phyloP scores from a whole-genome alignment of 2,329 filamentous ascomycete species.

The Eurotiales sp. region DNA sequence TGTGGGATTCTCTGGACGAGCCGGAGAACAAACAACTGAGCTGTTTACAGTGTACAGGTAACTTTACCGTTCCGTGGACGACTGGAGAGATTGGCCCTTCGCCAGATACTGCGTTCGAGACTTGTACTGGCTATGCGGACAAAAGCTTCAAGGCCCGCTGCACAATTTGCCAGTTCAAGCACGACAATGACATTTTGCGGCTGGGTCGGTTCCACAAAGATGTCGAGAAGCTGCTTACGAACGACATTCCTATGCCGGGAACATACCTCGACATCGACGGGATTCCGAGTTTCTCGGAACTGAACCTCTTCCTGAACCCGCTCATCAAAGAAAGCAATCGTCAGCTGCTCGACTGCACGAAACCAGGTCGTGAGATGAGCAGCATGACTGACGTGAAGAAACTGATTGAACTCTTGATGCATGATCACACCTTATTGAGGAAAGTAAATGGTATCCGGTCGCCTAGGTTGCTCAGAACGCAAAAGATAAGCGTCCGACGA shows the following conservation, averaged over 20 bases:
- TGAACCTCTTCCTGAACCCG: background rate
- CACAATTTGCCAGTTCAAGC: conserved; percentile 44
- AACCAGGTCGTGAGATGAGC: background rate
- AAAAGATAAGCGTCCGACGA: conserved; percentile 31
- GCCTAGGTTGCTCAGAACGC: conserved; percentile 16
- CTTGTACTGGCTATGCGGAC: conserved; percentile 33
- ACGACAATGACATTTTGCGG: conserved; percentile 59
- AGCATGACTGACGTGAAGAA: background rate
- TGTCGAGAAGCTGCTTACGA: conserved; percentile 44
- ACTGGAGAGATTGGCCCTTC: conserved; percentile 26
- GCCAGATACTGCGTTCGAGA: conserved; percentile 24
- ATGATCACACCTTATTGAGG: conserved; percentile 35
- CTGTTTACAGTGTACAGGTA: conserved; percentile 54
- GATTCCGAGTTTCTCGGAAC: conserved; percentile 30
- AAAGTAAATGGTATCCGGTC: conserved; percentile 34
- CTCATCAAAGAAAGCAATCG: background rate
- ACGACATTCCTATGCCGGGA: conserved; percentile 60
- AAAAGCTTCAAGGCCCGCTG: conserved; percentile 52
- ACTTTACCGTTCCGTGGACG: conserved; percentile 58
- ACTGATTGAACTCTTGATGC: conserved; percentile 47
- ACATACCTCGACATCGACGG: conserved; percentile 60
- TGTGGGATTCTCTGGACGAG: conserved; percentile 61
- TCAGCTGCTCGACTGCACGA: background rate
- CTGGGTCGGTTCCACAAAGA: conserved; percentile 61
- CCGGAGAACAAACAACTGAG: conserved; percentile 43